These are phyloP conservation scores for Camellia sinensis DNA, from an alignment of 148 eudicot genomes.

Conservation along the genomic window DNA sequence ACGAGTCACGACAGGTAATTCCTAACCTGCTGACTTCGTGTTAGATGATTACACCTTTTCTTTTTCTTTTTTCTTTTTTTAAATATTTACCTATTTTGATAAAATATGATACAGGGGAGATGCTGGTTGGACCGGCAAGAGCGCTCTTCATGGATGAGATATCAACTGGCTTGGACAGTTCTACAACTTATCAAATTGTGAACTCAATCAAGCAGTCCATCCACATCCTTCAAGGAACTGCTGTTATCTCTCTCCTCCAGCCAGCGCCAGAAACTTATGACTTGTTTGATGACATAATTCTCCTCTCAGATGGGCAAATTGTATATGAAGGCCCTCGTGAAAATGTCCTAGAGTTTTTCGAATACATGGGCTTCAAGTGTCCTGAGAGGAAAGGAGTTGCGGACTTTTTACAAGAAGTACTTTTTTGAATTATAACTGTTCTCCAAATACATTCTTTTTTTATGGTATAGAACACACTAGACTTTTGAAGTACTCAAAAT, in stretches of 20 bases:
- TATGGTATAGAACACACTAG: neutral
- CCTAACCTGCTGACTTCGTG: too few relatives aligned
- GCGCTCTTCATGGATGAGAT: too few relatives aligned
- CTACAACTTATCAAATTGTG: slow-evolving; percentile 48
- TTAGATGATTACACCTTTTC: too few relatives aligned
- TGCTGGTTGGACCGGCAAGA: slow-evolving; percentile 10
- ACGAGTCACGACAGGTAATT: slow-evolving; percentile 75
- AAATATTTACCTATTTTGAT: slow-evolving; percentile 16
- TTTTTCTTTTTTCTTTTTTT: too few relatives aligned
- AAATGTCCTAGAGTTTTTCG: neutral
- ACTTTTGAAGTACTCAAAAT: neutral
- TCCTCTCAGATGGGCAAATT: too few relatives aligned
- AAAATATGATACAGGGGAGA: slow-evolving; percentile 26
- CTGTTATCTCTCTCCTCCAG: too few relatives aligned
- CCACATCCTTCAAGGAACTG: slow-evolving; percentile 41
- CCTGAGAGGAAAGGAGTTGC: too few relatives aligned
- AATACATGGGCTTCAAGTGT: neutral
- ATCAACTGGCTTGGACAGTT: slow-evolving; percentile 81
- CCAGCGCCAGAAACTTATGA: too few relatives aligned
- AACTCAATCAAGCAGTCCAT: slow-evolving; percentile 35
- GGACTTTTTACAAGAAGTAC: neutral
- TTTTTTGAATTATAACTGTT: neutral
- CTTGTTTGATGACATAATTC: slow-evolving; percentile 32
- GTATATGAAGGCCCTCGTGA: too few relatives aligned
- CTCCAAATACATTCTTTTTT: neutral